phyloP scores from a whole-genome alignment of 345 rosid genomes.

The Anastatica hierochuntica region DNA sequence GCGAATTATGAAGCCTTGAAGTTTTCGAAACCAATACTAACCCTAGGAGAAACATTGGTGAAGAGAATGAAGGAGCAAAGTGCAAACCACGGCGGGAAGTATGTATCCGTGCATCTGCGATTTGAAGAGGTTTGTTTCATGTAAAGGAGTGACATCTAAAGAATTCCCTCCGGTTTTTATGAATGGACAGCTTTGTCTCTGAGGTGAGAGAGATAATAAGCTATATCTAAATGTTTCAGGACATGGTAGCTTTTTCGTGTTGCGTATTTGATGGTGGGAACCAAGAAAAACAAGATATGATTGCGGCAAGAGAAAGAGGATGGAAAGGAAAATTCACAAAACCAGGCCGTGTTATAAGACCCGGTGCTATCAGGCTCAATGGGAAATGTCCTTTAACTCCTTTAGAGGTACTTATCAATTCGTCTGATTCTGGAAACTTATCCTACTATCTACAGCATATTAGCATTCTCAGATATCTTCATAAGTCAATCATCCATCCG shows the following conservation, averaged over 20 bases:
- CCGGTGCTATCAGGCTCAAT: slow-evolving; percentile 91
- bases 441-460: neutral
- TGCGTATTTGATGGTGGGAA: slow-evolving; percentile 95
- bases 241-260: slow-evolving; percentile 99
- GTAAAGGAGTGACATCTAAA: slow-evolving; percentile 11
- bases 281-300: slow-evolving; percentile 80
- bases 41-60: slow-evolving; percentile 75
- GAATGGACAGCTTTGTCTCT: slow-evolving; percentile 1
- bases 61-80: slow-evolving; percentile 92
- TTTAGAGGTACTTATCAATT: slow-evolving; percentile 54
- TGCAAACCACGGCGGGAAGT: slow-evolving; percentile 63
- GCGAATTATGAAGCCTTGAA: slow-evolving; percentile 86
- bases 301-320: slow-evolving; percentile 90
- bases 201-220: neutral
- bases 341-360: slow-evolving; percentile 93
- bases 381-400: slow-evolving; percentile 99
- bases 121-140: slow-evolving; percentile 85
- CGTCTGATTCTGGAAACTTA: slow-evolving; percentile 1
- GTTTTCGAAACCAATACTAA: slow-evolving; percentile 66
- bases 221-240: slow-evolving; percentile 36
- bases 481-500: neutral
- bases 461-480: slow-evolving; percentile 2
- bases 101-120: slow-evolving; percentile 93
- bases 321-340: slow-evolving; percentile 98
- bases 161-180: neutral